These are phyloP conservation scores for Bauhinia variegata DNA, from an alignment of 306 rosid genomes.

Conservation along the genomic window DNA sequence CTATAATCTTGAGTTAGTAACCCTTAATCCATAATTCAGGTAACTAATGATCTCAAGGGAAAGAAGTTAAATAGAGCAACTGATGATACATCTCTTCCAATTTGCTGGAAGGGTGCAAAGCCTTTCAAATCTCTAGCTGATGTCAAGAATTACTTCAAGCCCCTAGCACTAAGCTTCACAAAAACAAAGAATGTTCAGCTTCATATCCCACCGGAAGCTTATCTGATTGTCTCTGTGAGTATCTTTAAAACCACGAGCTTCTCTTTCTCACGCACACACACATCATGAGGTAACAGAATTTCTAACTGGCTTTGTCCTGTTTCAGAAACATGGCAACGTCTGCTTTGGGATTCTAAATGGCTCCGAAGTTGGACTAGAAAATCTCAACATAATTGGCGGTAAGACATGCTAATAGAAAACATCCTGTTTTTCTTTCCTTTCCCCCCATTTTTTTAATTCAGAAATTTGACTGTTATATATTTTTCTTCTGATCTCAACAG, in stretches of 20 bases:
- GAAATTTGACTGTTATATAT: neutral
- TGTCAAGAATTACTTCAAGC: conserved; percentile 53
- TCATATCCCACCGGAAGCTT: conserved; percentile 58
- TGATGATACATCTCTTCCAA: conserved; percentile 53
- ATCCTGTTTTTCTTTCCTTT: neutral
- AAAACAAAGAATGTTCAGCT: conserved; percentile 44
- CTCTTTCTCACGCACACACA: neutral
- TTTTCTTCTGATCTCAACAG: conserved; percentile 41
- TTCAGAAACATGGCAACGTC: conserved; percentile 59
- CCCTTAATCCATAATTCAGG: conserved; percentile 43
- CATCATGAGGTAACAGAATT: conserved; percentile 8
- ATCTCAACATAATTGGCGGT: conserved; percentile 75
- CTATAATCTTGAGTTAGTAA: conserved; percentile 7
- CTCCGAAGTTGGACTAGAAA: conserved; percentile 48
- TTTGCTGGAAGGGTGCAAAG: conserved; percentile 81
- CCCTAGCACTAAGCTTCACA: conserved; percentile 55
- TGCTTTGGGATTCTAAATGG: conserved; percentile 84
- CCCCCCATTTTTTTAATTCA: neutral
- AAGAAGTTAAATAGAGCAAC: conserved; percentile 52
- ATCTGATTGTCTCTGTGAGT: conserved; percentile 71
- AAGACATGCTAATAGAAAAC: conserved; percentile 5
- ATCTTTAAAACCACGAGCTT: neutral
- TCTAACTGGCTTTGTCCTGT: conserved; percentile 32
- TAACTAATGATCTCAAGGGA: conserved; percentile 56
- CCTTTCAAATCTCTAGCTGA: conserved; percentile 60